Evolutionary conservation across 2,329 filamentous ascomycete species (phyloP).

Genomic region (Scedosporium boydii): DNA sequence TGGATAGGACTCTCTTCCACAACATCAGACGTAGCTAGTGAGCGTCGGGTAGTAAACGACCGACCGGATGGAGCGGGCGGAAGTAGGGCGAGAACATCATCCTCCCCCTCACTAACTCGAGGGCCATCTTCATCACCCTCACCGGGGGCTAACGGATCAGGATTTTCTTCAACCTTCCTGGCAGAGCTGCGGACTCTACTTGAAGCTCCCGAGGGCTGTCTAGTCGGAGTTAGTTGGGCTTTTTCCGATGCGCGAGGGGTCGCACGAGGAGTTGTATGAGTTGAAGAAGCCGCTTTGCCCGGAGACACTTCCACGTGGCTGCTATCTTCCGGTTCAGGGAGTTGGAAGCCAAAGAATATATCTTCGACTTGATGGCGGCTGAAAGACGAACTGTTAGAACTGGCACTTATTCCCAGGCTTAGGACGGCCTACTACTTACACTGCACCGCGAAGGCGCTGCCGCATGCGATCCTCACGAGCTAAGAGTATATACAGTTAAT

Average conservation of each 20-base stretch:
- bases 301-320: background rate
- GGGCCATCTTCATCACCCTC: background rate
- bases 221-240: background rate
- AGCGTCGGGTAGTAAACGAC: constrained; percentile 3
- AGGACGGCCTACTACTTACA: constrained; percentile 30
- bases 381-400: background rate
- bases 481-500: constrained; percentile 13
- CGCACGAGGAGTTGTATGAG: background rate
- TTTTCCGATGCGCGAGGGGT: background rate
- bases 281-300: background rate
- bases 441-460: constrained; percentile 55
- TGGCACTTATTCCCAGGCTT: background rate
- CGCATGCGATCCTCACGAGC: constrained; percentile 54
- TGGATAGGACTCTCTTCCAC: constrained; percentile 40
- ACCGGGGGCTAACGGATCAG: background rate
- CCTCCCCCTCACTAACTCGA: background rate
- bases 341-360: constrained; percentile 37
- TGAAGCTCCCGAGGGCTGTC: background rate
- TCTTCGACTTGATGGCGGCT: constrained; percentile 50
- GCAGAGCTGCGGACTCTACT: background rate
- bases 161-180: constrained; percentile 4
- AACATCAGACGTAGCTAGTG: constrained; percentile 4
- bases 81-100: constrained; percentile 8
- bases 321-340: constrained; percentile 1
- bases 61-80: constrained; percentile 7